Conservation (phyloP, 177 flowering plant species). For the Vitis hybrid region DNA sequence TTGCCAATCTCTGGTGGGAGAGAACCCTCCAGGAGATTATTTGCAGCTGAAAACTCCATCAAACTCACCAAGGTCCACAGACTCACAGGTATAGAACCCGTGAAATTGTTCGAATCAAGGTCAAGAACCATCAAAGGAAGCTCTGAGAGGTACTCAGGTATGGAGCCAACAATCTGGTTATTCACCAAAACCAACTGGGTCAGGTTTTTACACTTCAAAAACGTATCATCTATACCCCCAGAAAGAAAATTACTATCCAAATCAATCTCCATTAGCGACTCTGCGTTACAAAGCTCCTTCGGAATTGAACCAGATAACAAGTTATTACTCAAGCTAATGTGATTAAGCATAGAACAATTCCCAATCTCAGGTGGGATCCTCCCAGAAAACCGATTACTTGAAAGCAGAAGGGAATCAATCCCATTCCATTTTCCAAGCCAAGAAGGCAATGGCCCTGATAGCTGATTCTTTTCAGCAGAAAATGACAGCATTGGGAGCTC, state of each 20-base stretch:
- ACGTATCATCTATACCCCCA: conserved; percentile 49
- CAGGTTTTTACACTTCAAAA: conserved; percentile 53
- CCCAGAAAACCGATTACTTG: conserved; percentile 59
- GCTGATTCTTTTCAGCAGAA: conserved; percentile 61
- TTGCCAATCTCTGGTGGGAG: conserved; percentile 56
- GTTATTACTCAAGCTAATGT: conserved; percentile 56
- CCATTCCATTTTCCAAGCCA: conserved; percentile 66
- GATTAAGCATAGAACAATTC: conserved; percentile 50
- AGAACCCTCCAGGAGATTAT: conserved; percentile 52
- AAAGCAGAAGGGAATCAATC: conserved; percentile 50
- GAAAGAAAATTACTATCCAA: conserved; percentile 53
- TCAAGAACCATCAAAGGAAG: conserved; percentile 68
- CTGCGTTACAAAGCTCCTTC: conserved; percentile 57
- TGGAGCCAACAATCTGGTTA: conserved; percentile 52
- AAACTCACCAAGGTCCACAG: conserved; percentile 47
- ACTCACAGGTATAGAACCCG: conserved; percentile 55
- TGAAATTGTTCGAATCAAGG: conserved; percentile 65
- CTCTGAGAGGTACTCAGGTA: conserved; percentile 63
- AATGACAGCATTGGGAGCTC: conserved; percentile 51
- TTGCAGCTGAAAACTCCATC: conserved; percentile 69
- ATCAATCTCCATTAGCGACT: conserved; percentile 50
- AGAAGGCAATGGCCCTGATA: conserved; percentile 64
- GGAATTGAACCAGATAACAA: conserved; percentile 58
- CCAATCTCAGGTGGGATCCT: conserved; percentile 66
- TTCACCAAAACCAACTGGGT: conserved; percentile 52